A percentile compares a stretch with the other conserved stretches of the same genome.
Conservation (phyloP, 495 filamentous ascomycete species). For the Durotheca rogersii region DNA sequence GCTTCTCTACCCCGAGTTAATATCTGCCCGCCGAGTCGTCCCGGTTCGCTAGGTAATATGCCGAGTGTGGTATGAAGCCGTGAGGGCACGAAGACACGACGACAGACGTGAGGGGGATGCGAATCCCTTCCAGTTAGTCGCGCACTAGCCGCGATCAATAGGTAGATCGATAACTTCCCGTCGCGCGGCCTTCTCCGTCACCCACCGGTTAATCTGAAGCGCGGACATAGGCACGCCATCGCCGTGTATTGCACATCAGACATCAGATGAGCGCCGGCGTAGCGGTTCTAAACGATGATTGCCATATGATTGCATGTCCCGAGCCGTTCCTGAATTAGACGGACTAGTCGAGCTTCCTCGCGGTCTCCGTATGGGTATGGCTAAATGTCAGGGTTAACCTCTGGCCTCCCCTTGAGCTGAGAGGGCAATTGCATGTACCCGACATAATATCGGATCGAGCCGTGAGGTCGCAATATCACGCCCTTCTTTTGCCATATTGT, state of each 20-base stretch:
- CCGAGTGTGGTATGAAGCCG: no score
- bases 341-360: conserved; percentile 11
- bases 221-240: background rate
- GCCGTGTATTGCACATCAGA: conserved; percentile 3
- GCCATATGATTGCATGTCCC: conserved; percentile 18
- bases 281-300: conserved; percentile 22
- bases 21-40: no score
- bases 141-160: no score
- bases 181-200: conserved; percentile 27
- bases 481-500: background rate
- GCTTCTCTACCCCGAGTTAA: no score
- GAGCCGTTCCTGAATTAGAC: conserved; percentile 27
- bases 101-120: no score
- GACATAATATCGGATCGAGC: conserved; percentile 23
- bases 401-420: conserved; percentile 6
- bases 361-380: conserved; percentile 4
- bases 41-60: no score
- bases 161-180: no score
- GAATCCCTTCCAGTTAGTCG: conserved; percentile 1
- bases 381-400: conserved; percentile 22
- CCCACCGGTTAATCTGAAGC: conserved; percentile 24
- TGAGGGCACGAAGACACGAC: no score
- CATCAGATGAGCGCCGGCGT: conserved; percentile 18
- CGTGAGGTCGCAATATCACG: conserved; percentile 12
- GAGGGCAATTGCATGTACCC: conserved; percentile 1